Evolutionary conservation across 805 yeast species (phyloP).

Genomic region (Zygotorulaspora danielsina): DNA sequence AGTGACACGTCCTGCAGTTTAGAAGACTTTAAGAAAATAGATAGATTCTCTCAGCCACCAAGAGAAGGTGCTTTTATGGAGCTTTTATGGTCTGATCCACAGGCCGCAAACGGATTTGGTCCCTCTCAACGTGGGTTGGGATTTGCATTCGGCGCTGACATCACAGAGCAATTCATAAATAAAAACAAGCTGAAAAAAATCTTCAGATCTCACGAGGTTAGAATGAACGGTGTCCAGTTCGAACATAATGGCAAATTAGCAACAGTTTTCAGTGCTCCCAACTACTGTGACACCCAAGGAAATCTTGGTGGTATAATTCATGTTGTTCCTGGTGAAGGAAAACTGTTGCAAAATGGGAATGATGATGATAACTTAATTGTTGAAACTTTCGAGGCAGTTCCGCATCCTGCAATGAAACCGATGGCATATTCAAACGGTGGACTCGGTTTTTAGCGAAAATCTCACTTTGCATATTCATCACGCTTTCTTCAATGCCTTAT

Average conservation of each 20-base stretch:
- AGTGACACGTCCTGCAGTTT: slow-evolving; percentile 68
- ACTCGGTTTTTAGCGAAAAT: slow-evolving; percentile 28
- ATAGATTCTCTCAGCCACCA: slow-evolving; percentile 83
- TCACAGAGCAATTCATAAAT: slow-evolving; percentile 74
- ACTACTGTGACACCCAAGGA: slow-evolving; percentile 90
- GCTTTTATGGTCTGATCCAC: slow-evolving; percentile 96
- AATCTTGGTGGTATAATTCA: slow-evolving; percentile 88
- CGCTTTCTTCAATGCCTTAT: background rate
- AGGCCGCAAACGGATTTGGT: slow-evolving; percentile 66
- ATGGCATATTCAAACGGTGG: slow-evolving; percentile 80
- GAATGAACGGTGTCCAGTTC: slow-evolving; percentile 82
- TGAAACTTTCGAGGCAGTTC: slow-evolving; percentile 70
- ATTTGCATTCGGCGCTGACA: slow-evolving; percentile 93
- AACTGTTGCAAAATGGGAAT: slow-evolving; percentile 39
- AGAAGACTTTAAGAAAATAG: slow-evolving; percentile 66
- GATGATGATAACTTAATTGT: slow-evolving; percentile 48
- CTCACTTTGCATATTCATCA: background rate
- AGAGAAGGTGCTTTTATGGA: slow-evolving; percentile 94
- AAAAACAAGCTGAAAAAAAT: slow-evolving; percentile 69
- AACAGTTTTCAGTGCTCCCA: slow-evolving; percentile 98
- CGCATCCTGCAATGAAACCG: slow-evolving; percentile 88
- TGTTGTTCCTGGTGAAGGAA: slow-evolving; percentile 42
- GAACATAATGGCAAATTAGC: slow-evolving; percentile 84
- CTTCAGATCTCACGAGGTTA: slow-evolving; percentile 91
- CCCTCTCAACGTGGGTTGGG: slow-evolving; percentile 95